Percentiles rank a stretch among this genome's conserved stretches.
Conservation (phyloP, 768 basidiomycete genomes). For the Suillus luteus region DNA sequence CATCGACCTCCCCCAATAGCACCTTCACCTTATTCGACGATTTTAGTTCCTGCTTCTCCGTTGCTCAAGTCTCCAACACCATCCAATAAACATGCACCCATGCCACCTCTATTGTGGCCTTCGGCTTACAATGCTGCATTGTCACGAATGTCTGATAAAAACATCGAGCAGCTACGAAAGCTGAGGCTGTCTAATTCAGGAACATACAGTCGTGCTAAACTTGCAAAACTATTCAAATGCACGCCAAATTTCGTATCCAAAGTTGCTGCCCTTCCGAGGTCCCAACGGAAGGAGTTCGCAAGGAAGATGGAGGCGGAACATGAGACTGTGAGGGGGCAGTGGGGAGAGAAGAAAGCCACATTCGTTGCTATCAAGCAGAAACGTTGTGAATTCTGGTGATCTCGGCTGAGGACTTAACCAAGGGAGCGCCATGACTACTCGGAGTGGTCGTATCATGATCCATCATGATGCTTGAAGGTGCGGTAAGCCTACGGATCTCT, state of each 20-base stretch:
- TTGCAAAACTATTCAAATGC: conserved; percentile 80
- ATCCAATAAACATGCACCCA: conserved; percentile 29
- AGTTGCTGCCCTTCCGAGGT: conserved; percentile 61
- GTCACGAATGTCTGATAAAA: conserved; percentile 50
- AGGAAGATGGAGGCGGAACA: conserved; percentile 49
- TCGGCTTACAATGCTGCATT: conserved; percentile 35
- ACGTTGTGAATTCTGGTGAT: conserved; percentile 74
- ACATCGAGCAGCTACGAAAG: conserved; percentile 55
- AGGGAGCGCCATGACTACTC: neutral
- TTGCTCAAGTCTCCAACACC: conserved; percentile 49
- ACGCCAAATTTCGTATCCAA: conserved; percentile 65
- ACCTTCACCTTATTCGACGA: conserved; percentile 72
- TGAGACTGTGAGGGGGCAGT: conserved; percentile 49
- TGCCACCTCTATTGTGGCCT: conserved; percentile 53
- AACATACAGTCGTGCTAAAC: conserved; percentile 58
- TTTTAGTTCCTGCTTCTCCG: conserved; percentile 69
- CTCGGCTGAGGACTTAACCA: neutral
- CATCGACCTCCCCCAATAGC: conserved; percentile 83
- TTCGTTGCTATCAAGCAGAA: conserved; percentile 65
- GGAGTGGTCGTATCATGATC: too few species aligned
- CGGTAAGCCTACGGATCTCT: too few species aligned
- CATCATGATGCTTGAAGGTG: too few species aligned
- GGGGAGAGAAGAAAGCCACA: conserved; percentile 72
- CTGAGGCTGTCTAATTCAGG: conserved; percentile 60
- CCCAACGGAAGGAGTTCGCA: conserved; percentile 45